These are phyloP conservation scores for Nothophoma quercina DNA, from an alignment of 2,329 filamentous ascomycete genomes.

Conservation along the genomic window DNA sequence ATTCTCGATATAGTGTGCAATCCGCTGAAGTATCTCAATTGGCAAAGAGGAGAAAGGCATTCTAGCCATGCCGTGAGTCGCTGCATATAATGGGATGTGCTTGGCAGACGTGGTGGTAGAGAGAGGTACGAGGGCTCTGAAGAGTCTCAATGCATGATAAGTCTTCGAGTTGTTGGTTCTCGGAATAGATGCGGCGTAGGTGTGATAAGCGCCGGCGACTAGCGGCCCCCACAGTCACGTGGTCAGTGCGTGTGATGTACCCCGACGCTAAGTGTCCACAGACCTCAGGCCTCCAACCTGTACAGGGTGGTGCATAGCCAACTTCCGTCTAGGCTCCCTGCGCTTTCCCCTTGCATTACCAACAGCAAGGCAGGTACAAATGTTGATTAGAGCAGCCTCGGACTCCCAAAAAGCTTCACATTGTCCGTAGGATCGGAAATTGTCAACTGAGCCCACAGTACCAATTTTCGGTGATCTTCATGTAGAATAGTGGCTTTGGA, in stretches of 20 bases:
- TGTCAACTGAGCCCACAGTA: background rate
- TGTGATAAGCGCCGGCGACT: no score
- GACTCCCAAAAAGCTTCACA: background rate
- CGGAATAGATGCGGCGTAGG: no score
- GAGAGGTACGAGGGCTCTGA: no score
- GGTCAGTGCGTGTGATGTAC: background rate
- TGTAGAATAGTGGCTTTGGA: no score
- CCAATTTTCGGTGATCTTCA: no score
- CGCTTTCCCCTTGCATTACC: no score
- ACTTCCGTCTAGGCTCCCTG: background rate
- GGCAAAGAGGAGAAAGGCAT: conserved; percentile 16
- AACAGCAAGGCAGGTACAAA: no score
- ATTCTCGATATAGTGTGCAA: conserved; percentile 24
- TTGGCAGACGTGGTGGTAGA: no score
- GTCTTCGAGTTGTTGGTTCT: no score
- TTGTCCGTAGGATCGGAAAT: background rate
- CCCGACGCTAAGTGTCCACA: background rate
- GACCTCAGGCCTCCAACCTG: background rate
- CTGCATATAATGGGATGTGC: background rate
- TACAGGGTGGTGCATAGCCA: background rate
- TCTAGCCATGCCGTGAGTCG: background rate
- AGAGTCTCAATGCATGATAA: no score
- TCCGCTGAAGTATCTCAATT: conserved; percentile 27
- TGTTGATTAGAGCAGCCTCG: background rate
- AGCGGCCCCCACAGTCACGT: no score